These are phyloP conservation scores for Purpureocillium lavendulum DNA, from an alignment of 2,329 filamentous ascomycete species.

Conservation along the genomic window DNA sequence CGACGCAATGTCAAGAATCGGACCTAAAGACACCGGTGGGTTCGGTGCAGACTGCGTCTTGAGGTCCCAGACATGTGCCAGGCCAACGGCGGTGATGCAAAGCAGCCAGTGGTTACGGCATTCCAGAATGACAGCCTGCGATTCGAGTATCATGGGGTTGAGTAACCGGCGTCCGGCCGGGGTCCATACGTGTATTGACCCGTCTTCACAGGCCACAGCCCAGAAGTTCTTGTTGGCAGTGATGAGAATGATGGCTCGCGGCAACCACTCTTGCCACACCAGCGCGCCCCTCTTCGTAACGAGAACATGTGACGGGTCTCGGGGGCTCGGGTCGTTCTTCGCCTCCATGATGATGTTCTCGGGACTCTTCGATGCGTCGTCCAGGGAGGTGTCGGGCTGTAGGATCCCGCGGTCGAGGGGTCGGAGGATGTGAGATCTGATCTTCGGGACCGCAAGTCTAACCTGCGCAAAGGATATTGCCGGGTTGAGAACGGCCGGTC, in stretches of 20 bases:
- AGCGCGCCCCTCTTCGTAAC: constrained; percentile 72
- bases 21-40: constrained; percentile 80
- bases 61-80: constrained; percentile 92
- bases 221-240: constrained; percentile 89
- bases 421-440: constrained; percentile 74
- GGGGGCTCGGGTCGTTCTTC: constrained; percentile 67
- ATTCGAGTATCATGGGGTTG: constrained; percentile 79
- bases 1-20: constrained; percentile 79
- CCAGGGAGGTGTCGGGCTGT: constrained; percentile 40
- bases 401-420: constrained; percentile 64
- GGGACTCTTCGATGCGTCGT: constrained; percentile 54
- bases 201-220: constrained; percentile 89
- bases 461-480: constrained; percentile 74
- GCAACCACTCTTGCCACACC: constrained; percentile 91
- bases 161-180: constrained; percentile 80
- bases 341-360: constrained; percentile 80
- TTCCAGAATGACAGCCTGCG: constrained; percentile 90
- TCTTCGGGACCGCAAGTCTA: constrained; percentile 77
- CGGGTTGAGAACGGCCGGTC: constrained; percentile 80
- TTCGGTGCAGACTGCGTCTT: constrained; percentile 76
- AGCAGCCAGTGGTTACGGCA: constrained; percentile 84
- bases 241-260: constrained; percentile 76
- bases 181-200: constrained; percentile 83
- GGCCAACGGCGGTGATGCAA: constrained; percentile 78
- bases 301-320: constrained; percentile 77